A percentile compares a stretch with the other conserved stretches of the same genome.
These are phyloP conservation scores for Hypholoma sublateritium DNA, from an alignment of 768 basidiomycete genomes.

Conservation along the genomic window DNA sequence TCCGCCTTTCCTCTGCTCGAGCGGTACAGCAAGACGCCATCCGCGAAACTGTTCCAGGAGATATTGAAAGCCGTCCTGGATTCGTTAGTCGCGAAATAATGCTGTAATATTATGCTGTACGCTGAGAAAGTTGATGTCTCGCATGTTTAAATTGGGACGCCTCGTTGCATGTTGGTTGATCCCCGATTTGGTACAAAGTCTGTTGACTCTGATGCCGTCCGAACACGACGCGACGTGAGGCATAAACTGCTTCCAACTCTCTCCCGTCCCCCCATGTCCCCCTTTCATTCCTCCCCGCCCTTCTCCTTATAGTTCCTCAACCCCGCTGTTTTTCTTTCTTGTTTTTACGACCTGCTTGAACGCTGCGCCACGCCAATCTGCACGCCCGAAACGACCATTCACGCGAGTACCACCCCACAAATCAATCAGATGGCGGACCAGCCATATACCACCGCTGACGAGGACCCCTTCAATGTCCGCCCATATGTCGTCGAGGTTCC, in stretches of 20 bases:
- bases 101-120: neutral
- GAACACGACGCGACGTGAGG: conserved; percentile 29
- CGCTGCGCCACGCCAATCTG: conserved; percentile 17
- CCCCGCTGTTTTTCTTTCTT: conserved; percentile 5
- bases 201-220: conserved; percentile 20
- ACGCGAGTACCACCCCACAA: neutral
- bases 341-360: conserved; percentile 10
- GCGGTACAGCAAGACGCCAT: conserved; percentile 67
- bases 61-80: conserved; percentile 43
- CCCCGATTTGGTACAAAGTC: conserved; percentile 28
- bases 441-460: conserved; percentile 50
- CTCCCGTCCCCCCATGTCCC: conserved; percentile 19
- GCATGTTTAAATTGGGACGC: conserved; percentile 18
- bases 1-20: conserved; percentile 52
- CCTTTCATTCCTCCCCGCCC: conserved; percentile 1
- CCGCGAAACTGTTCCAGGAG: conserved; percentile 62
- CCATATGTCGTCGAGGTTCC: conserved; percentile 24
- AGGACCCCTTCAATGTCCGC: conserved; percentile 48
- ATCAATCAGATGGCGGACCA: conserved; percentile 32
- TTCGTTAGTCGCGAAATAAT: conserved; percentile 10
- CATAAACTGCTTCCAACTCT: conserved; percentile 3
- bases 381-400: neutral
- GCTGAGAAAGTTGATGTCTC: neutral
- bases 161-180: conserved; percentile 34
- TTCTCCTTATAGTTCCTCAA: conserved; percentile 1